Evolutionary conservation across 371 early-diverging fungal species (phyloP), one percentile per base, ranked within the genome.

Genomic region (Mortierella polycephala): DNA sequence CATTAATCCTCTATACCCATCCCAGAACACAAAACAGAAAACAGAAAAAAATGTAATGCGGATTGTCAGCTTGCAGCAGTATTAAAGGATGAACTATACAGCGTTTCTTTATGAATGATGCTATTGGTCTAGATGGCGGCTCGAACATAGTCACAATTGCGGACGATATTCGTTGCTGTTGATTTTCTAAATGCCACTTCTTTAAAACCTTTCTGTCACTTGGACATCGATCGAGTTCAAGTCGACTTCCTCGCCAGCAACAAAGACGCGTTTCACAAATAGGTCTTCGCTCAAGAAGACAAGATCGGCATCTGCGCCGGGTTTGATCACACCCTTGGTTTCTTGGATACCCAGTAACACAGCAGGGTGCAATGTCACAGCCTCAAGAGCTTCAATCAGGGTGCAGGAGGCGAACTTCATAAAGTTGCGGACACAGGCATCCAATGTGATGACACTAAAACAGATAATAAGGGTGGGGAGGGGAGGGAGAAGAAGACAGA

Each of bases 321-420:
- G 85, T 55, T 85, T 83, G 60, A 95, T 75, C 4, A 92, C 91
- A 52, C 95, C 96, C 75, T 94, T 95, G 37, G 82, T 73, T 57
- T 89, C 77, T 49, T 86, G 81, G 50, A 95, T 92, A 18, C 93
- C 94, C 58, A 95, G 81, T 57, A 89, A 72, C 65, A 89, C 86
- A 14, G 96, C 96, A 4, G 96, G 95, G 69, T 94, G 93, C 60
- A 95, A 69, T 0, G 95, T 94, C 7, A 94, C 96, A 30, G 93
- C 93, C 69, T 95, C 94, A 57, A 95, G 81, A 14, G 95, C 96
- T 75, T 95, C 94, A 23, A 94, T 92, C 21, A 88, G 64, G 10
- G 88, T 86, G 60, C 94, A 94, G 16, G 91, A 91, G 7, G 96
- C 94, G 79, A 92, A 95, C 60, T 85, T 83, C 62, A 88, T 87